These are phyloP conservation scores for Fusarium avenaceum DNA, from an alignment of 2,329 filamentous ascomycete genomes.

Conservation along the genomic window DNA sequence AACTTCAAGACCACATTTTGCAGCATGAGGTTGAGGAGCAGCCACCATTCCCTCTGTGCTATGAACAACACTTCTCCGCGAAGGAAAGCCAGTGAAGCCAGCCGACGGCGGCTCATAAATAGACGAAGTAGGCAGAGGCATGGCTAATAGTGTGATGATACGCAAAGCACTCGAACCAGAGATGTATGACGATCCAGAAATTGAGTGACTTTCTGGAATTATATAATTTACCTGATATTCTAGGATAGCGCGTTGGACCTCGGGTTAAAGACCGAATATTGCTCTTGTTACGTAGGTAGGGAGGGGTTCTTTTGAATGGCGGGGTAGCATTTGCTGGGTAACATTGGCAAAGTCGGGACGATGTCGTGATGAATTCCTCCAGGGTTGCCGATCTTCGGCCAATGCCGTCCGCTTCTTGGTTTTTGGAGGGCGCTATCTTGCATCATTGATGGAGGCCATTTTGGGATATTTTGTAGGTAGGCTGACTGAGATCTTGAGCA, in stretches of 20 bases:
- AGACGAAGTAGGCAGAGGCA: constrained; percentile 64
- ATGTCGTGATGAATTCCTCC: constrained; percentile 37
- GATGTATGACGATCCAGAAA: background rate
- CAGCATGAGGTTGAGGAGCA: constrained; percentile 89
- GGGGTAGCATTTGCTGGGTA: constrained; percentile 32
- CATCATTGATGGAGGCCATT: background rate
- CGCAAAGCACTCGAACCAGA: background rate
- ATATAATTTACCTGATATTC: constrained; percentile 14
- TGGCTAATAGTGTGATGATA: constrained; percentile 37
- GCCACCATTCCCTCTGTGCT: constrained; percentile 93
- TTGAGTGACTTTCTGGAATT: too few species aligned
- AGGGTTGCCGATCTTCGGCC: constrained; percentile 37
- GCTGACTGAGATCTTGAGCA: background rate
- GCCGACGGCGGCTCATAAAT: constrained; percentile 61
- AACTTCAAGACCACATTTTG: constrained; percentile 86
- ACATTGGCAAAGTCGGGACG: constrained; percentile 5
- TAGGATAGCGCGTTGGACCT: constrained; percentile 10
- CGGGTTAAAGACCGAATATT: constrained; percentile 22
- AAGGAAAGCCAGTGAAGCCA: constrained; percentile 76
- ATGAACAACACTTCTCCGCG: constrained; percentile 90
- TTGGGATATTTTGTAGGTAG: background rate
- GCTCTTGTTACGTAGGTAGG: constrained; percentile 29
- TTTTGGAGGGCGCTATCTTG: constrained; percentile 17
- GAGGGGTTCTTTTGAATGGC: constrained; percentile 27
- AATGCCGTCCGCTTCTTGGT: constrained; percentile 9